These are phyloP conservation scores for Begonia fuchsioides DNA, from an alignment of 306 rosid genomes.

Conservation along the genomic window DNA sequence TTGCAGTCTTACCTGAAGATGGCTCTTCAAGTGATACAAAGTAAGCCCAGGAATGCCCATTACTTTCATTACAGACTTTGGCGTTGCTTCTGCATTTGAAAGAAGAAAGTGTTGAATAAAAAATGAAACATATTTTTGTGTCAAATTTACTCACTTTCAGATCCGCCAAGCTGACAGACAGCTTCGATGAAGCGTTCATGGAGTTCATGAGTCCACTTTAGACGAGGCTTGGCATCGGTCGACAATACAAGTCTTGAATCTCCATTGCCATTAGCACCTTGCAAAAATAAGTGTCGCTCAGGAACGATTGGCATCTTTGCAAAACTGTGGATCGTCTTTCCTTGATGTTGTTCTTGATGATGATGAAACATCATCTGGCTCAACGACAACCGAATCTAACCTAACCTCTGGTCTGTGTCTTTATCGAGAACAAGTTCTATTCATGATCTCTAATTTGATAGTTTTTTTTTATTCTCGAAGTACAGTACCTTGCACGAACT, in stretches of 20 bases:
- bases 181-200: conserved; percentile 80
- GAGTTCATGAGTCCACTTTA: conserved; percentile 85
- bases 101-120: conserved; percentile 1
- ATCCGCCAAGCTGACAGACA: conserved; percentile 75
- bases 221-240: conserved; percentile 82
- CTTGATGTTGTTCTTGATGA: conserved; percentile 18
- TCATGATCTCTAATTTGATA: no score
- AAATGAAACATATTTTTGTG: no score
- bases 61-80: conserved; percentile 75
- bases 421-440: no score
- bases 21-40: conserved; percentile 77
- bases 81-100: conserved; percentile 67
- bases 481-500: no score
- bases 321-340: conserved; percentile 22
- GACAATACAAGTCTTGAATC: conserved; percentile 78
- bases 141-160: conserved; percentile 45
- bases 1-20: conserved; percentile 51
- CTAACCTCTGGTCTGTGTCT: no score
- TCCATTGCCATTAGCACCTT: conserved; percentile 38
- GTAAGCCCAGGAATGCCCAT: conserved; percentile 86
- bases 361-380: conserved; percentile 25
- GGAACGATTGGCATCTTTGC: conserved; percentile 40
- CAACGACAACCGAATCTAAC: not conserved
- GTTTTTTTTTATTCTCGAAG: no score
- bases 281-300: conserved; percentile 50